Evolutionary conservation across 257 asterid species (phyloP).

Genomic region (Paraleonurus japonicus): DNA sequence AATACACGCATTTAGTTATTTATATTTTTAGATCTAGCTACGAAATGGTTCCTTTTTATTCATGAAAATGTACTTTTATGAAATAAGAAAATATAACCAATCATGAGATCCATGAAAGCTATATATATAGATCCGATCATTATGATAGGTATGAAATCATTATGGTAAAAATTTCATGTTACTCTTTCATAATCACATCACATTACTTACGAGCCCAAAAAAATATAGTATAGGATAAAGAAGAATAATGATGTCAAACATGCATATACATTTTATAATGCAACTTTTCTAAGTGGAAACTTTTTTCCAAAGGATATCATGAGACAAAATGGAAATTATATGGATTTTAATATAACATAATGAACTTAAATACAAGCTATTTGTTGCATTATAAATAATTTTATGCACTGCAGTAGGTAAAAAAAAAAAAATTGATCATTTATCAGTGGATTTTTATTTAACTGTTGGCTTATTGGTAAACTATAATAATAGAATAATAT

Average conservation of each 20-base stretch:
- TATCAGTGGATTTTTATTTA: too few relatives aligned
- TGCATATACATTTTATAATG: not conserved
- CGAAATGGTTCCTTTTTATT: not conserved
- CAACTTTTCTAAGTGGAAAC: not conserved
- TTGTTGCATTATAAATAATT: too few relatives aligned
- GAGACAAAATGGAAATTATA: not conserved
- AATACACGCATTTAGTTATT: not conserved
- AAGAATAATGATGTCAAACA: not conserved
- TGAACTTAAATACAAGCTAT: too few relatives aligned
- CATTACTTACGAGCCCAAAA: not conserved
- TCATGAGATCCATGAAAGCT: slow-evolving; percentile 5
- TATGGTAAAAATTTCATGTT: not conserved
- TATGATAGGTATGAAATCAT: not conserved
- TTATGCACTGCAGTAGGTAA: too few relatives aligned
- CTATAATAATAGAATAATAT: too few relatives aligned
- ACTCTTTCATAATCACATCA: slow-evolving; percentile 7
- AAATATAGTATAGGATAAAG: not conserved
- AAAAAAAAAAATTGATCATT: too few relatives aligned
- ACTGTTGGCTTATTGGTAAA: too few relatives aligned
- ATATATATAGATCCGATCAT: not conserved
- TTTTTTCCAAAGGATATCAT: not conserved
- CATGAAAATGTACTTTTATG: not conserved
- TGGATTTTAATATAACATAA: not conserved
- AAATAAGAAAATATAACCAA: not conserved
- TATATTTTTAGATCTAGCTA: not conserved